These are phyloP conservation scores for Bretschneidera sinensis DNA, from an alignment of 345 rosid species.

Conservation along the genomic window DNA sequence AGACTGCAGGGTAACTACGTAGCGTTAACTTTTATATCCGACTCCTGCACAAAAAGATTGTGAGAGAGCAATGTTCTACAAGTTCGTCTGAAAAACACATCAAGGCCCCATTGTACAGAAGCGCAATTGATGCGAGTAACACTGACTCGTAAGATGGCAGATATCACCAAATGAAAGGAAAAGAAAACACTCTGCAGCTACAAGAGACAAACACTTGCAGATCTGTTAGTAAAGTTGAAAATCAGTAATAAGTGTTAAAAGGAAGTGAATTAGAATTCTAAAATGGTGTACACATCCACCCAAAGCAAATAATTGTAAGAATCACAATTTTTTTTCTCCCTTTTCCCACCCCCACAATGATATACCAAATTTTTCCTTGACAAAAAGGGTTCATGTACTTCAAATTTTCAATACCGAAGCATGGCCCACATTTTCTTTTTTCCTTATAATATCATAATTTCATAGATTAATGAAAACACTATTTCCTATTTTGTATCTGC, in stretches of 20 bases:
- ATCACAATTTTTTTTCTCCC: slow-evolving; percentile 14
- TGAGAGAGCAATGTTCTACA: too few species aligned
- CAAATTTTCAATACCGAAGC: slow-evolving; percentile 9
- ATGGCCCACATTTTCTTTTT: slow-evolving; percentile 15
- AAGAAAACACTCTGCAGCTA: not conserved
- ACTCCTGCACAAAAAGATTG: too few species aligned
- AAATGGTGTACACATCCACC: slow-evolving; percentile 16
- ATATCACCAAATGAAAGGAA: too few species aligned
- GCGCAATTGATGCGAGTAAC: too few species aligned
- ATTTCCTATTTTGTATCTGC: slow-evolving; percentile 21
- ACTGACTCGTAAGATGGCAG: not conserved
- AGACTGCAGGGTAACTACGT: too few species aligned
- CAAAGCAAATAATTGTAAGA: slow-evolving; percentile 26
- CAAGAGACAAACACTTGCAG: slow-evolving; percentile 10
- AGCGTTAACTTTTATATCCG: too few species aligned
- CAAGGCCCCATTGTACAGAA: too few species aligned
- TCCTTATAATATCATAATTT: slow-evolving; percentile 19
- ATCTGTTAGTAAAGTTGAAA: slow-evolving; percentile 14
- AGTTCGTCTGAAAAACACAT: too few species aligned
- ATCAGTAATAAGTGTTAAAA: slow-evolving; percentile 20
- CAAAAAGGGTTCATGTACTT: slow-evolving; percentile 14
- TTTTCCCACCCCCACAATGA: slow-evolving; percentile 27
- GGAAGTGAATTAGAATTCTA: slow-evolving; percentile 20
- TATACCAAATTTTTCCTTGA: slow-evolving; percentile 23
- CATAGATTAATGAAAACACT: slow-evolving; percentile 23